Evolutionary conservation across 768 basidiomycete genomes (phyloP).

Genomic region (Leccinum disarticulatum): DNA sequence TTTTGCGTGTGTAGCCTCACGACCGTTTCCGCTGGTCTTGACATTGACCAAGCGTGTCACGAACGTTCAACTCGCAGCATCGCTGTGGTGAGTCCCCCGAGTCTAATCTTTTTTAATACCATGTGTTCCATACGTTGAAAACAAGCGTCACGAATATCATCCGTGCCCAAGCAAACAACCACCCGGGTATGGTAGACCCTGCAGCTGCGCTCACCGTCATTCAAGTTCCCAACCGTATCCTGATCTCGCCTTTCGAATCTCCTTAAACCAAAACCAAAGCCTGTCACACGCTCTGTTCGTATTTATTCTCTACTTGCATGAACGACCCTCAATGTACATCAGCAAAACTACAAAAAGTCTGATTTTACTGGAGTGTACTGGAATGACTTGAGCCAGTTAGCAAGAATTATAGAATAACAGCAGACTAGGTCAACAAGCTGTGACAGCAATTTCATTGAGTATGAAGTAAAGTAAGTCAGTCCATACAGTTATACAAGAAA

Average conservation of each 20-base stretch:
- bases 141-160: constrained; percentile 60
- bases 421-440: no score
- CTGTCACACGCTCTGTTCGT: constrained; percentile 75
- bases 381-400: no score
- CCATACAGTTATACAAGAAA: no score
- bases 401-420: no score
- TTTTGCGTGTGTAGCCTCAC: constrained; percentile 1
- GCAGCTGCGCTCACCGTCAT: constrained; percentile 58
- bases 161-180: constrained; percentile 44
- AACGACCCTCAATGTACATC: not conserved
- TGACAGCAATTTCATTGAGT: no score
- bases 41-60: constrained; percentile 53
- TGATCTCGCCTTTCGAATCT: constrained; percentile 44
- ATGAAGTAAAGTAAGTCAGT: no score
- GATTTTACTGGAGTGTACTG: no score
- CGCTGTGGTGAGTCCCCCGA: constrained; percentile 54
- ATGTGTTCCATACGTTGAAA: not conserved
- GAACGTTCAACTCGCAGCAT: constrained; percentile 69
- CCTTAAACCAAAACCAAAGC: constrained; percentile 56
- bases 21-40: constrained; percentile 43
- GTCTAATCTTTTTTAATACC: not conserved
- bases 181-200: constrained; percentile 40
- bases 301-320: not conserved
- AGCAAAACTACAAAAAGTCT: no score
- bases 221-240: constrained; percentile 63